Base-by-base conservation (phyloP, 2,329 filamentous ascomycete genomes). In the Podosphaera aphanis region DNA sequence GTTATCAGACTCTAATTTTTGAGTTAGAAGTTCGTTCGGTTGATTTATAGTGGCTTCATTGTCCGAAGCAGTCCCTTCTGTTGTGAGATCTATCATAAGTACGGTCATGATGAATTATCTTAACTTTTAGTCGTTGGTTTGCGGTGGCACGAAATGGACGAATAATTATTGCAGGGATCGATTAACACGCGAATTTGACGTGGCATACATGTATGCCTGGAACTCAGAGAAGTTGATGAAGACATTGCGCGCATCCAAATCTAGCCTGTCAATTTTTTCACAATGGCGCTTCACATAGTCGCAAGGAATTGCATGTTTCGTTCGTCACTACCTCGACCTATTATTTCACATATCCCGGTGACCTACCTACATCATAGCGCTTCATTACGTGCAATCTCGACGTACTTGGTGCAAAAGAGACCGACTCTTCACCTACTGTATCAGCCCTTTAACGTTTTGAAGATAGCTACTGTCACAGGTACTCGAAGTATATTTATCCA, bases 401-500 rank as follows among this genome's bases (percentile, higher is more conserved):
- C 66, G 27, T 68, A 67, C 37, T 63, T 64, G 52, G 55, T 61
- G 37, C 62, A 61, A 49, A 63, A 58, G 46, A 60, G 68, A 55
- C 68, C 68, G 27, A 63, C 59, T 7, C 50, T 69, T 52, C 61
- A 61, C 31, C 60, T 63, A 21, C 52, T 59, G 15, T 57, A 61
- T 39, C 63, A 66, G 49, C 65, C 64, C 42, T 55, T 60, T 6
- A 57, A 55, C 33, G 57, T 60, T 37, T 55, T 62, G 16, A 59
- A 63, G 38, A 64, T 61, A 42, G 29, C 60, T 2, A 54, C 62
- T 19, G 57, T 61, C 20, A 59, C 57, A 20, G 61, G 62, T 47
- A 63, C 61, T 49, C 78, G 88, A 52, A 85, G 77, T 20, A 93
- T 98, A 62, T 98, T 95, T 67, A 98, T 98, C 59, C 90, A 98